A percentile compares a stretch with the other conserved stretches of the same genome.
phyloP scores from a whole-genome alignment of 2,329 filamentous ascomycete genomes.

The Rutstroemia sp. region DNA sequence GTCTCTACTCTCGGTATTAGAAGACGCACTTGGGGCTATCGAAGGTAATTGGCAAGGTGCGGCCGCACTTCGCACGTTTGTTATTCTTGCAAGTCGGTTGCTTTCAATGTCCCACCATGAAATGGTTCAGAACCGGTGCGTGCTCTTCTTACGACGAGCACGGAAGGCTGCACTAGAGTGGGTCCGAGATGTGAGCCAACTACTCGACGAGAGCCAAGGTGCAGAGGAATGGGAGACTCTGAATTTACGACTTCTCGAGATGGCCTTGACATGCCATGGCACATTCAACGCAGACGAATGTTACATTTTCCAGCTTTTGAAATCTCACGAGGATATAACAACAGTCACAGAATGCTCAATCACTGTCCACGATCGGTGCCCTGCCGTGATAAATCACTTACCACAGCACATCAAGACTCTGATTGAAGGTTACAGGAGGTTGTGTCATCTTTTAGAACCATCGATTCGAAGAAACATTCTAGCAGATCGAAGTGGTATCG shows the following conservation, averaged over 20 bases:
- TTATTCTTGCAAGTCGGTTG: slow-evolving; percentile 33
- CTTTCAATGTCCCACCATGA: slow-evolving; percentile 32
- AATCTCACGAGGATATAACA: slow-evolving; percentile 22
- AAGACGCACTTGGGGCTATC: slow-evolving; percentile 29
- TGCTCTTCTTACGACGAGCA: slow-evolving; percentile 28
- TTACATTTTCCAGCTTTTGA: slow-evolving; percentile 27
- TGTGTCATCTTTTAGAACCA: slow-evolving; percentile 17
- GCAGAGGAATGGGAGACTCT: slow-evolving; percentile 29
- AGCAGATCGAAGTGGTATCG: slow-evolving; percentile 16
- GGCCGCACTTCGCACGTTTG: slow-evolving; percentile 32
- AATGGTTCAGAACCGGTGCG: slow-evolving; percentile 20
- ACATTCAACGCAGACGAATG: slow-evolving; percentile 38
- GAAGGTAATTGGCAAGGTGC: slow-evolving; percentile 46
- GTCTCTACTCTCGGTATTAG: slow-evolving; percentile 30
- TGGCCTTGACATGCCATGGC: slow-evolving; percentile 36
- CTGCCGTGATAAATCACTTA: slow-evolving; percentile 28
- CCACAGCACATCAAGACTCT: not conserved
- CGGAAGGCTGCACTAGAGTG: slow-evolving; percentile 35
- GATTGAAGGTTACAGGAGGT: slow-evolving; percentile 7
- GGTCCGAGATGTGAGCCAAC: slow-evolving; percentile 22
- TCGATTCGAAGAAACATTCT: slow-evolving; percentile 16
- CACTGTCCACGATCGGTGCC: slow-evolving; percentile 30
- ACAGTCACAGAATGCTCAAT: slow-evolving; percentile 34
- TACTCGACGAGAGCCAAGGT: slow-evolving; percentile 16
- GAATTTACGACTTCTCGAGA: slow-evolving; percentile 26